Percentiles rank a stretch among this genome's conserved stretches.
Evolutionary conservation across 1,139 yeast species (phyloP).

Genomic region (Kluyveromyces marxianus): DNA sequence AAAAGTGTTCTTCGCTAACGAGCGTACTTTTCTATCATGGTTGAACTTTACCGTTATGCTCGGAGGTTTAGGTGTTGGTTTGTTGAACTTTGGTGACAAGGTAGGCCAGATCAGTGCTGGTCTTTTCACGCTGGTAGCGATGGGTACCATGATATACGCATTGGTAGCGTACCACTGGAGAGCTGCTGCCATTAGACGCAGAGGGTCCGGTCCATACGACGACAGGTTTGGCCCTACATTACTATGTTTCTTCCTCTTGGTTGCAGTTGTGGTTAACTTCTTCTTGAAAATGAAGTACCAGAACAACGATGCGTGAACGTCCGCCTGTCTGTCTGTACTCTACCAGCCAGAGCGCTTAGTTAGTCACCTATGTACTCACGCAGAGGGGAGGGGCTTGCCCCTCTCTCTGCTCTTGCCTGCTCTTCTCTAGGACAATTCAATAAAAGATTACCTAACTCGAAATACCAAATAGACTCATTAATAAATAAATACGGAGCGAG

Average conservation of each 20-base stretch:
- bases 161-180: constrained; percentile 97
- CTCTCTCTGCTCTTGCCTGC: no score
- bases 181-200: constrained; percentile 93
- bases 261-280: constrained; percentile 90
- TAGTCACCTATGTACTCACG: background rate
- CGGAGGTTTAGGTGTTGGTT: constrained; percentile 94
- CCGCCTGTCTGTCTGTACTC: no score
- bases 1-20: constrained; percentile 96
- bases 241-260: constrained; percentile 84
- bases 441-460: no score
- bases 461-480: no score
- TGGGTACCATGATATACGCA: constrained; percentile 97
- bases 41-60: constrained; percentile 93
- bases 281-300: constrained; percentile 60
- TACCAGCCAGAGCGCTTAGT: no score
- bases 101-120: constrained; percentile 92
- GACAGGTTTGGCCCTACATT: constrained; percentile 99
- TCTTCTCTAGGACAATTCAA: no score
- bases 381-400: no score
- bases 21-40: constrained; percentile 97
- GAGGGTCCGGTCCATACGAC: constrained; percentile 97
- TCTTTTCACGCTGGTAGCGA: constrained; percentile 85
- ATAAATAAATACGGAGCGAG: no score
- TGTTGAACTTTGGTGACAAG: constrained; percentile 90
- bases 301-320: background rate